Evolutionary conservation across 2,329 filamentous ascomycete genomes (phyloP).

Genomic region (Fusarium sp.): DNA sequence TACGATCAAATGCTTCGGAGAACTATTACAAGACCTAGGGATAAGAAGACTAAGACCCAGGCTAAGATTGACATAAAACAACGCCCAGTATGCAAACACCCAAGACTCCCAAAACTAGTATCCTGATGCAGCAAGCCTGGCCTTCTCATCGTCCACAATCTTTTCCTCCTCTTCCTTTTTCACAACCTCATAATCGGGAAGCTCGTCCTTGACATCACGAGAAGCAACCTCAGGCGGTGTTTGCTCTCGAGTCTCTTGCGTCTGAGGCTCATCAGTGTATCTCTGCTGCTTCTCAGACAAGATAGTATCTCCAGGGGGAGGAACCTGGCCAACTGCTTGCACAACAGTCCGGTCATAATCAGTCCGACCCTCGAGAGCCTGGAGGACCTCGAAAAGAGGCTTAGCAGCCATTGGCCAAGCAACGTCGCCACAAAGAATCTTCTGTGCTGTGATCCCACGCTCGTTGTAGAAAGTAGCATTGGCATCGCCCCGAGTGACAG

Average conservation of each 20-base stretch:
- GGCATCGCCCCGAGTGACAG: conserved; percentile 80
- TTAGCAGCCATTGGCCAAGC: conserved; percentile 53
- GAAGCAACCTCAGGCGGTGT: background rate
- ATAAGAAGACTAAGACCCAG: background rate
- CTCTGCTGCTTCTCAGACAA: conserved; percentile 46
- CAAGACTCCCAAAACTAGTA: conserved; percentile 8
- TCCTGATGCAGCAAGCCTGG: conserved; percentile 38
- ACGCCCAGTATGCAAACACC: background rate
- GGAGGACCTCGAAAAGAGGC: conserved; percentile 52
- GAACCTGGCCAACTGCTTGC: conserved; percentile 39
- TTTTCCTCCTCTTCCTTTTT: conserved; percentile 15
- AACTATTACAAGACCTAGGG: background rate
- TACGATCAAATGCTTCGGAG: background rate
- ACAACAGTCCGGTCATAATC: conserved; percentile 42
- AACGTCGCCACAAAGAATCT: conserved; percentile 50
- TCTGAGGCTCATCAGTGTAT: conserved; percentile 19
- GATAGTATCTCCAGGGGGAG: conserved; percentile 31
- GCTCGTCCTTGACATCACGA: conserved; percentile 30
- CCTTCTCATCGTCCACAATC: conserved; percentile 42
- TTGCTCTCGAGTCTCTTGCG: background rate
- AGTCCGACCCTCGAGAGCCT: conserved; percentile 49
- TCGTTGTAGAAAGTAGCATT: conserved; percentile 82
- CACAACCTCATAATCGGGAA: conserved; percentile 24
- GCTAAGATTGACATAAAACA: background rate
- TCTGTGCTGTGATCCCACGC: conserved; percentile 49